Base-by-base conservation (phyloP, 2,329 filamentous ascomycete species). In the Venturia pyrina region DNA sequence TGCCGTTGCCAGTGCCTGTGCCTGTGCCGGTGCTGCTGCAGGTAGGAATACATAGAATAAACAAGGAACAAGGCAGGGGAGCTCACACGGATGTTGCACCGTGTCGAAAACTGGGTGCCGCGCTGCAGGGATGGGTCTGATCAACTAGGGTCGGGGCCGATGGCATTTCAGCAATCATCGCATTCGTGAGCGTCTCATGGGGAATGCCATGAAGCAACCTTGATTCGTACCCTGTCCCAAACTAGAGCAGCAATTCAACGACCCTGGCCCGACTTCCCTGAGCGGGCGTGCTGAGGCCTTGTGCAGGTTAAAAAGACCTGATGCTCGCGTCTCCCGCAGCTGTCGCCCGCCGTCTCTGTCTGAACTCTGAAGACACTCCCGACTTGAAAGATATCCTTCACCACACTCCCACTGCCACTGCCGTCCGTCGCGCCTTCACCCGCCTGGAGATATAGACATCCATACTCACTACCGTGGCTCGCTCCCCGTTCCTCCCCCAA, bases 181-280 rank as follows among this genome's bases (percentile, higher is more conserved):
- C 53, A 59, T 13, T 59, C 53, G 50, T 57, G 50, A 59, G 28
- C 28, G 28, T 28, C 28, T 28, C 28, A 28, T 59, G 53, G 53
- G 53, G 53, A 59, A 59, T 59, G 32, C 53, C 53, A 59, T 59
- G 53, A 59, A n/a, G 53, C 53, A 24, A 37, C 53, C 32, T 59
- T 59, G 53, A 59, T 59, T 59, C 53, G 53, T 59, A 59, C 53
- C 53, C 53, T 59, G 53, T 53, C 53, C 53, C 53, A 59, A 59
- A 37, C 53, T 59, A 59, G 53, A 24, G 24, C 24, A 2, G 21
- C n/a, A 59, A 59, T 59, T 59, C 53, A 28, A 59, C 53, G 28
- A 37, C 53, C 53, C 53, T 59, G 10, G 28, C 53, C 53, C 53
- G 50, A 1, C 50, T 32, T 53, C 48, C 48, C 48, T 53, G 48